Evolutionary conservation across 148 eudicot genomes (phyloP).

Genomic region (Camellia japonica): DNA sequence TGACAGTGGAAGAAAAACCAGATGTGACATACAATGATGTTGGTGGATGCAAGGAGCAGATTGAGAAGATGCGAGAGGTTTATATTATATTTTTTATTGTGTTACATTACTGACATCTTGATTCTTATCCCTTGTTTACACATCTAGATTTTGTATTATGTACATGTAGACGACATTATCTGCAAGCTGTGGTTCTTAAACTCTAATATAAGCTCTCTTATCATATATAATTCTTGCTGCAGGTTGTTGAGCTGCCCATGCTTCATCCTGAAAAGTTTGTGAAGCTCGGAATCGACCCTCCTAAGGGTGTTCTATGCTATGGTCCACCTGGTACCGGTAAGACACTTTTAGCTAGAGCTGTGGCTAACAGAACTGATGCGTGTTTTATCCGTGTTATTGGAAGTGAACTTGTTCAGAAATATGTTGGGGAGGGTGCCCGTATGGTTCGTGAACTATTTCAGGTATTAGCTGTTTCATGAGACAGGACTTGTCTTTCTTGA

Average conservation of each 20-base stretch:
- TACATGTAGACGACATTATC: not conserved
- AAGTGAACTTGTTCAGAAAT: slow-evolving; percentile 95
- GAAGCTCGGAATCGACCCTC: slow-evolving; percentile 98
- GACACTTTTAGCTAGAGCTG: slow-evolving; percentile 93
- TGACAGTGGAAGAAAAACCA: slow-evolving; percentile 99
- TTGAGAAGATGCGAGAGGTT: slow-evolving; percentile 97
- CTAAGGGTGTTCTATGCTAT: slow-evolving; percentile 97
- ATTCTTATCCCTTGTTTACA: not conserved
- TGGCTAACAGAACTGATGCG: slow-evolving; percentile 97
- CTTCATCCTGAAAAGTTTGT: slow-evolving; percentile 99
- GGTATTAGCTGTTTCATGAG: slow-evolving; percentile 38
- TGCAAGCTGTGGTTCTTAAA: not conserved
- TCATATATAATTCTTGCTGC: slow-evolving; percentile 12
- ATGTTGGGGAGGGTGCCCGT: slow-evolving; percentile 98
- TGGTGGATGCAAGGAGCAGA: slow-evolving; percentile 99
- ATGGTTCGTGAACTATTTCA: slow-evolving; percentile 99
- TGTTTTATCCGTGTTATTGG: slow-evolving; percentile 99
- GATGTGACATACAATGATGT: slow-evolving; percentile 97
- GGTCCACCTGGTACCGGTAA: slow-evolving; percentile 99
- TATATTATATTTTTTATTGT: slow-evolving; percentile 1
- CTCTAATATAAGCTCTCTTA: not conserved
- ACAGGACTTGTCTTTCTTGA: not conserved
- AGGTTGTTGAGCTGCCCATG: slow-evolving; percentile 99
- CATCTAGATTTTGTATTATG: not conserved
- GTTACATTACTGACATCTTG: not conserved